Evolutionary conservation across 78 protist species (phyloP).

Genomic region (Thecamonas trahens): DNA sequence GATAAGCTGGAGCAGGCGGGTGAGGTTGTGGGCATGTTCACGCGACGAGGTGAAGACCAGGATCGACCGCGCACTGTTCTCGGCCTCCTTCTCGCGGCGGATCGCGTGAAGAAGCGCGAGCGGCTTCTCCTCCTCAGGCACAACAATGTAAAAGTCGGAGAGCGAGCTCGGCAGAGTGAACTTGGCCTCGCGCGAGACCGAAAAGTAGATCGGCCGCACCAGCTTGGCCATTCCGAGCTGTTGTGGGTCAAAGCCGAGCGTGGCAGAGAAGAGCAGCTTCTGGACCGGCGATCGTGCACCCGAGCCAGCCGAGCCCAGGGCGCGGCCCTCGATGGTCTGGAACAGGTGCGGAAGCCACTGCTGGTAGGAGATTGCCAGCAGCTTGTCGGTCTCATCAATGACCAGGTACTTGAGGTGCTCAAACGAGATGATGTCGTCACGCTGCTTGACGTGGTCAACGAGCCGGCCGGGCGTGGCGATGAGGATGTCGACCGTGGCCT

Average conservation of each 20-base stretch:
- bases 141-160: not conserved
- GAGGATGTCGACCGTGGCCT: not conserved
- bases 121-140: not conserved
- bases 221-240: slow-evolving; percentile 15
- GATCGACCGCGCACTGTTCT: no score
- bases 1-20: not conserved
- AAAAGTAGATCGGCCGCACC: not conserved
- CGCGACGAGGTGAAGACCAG: slow-evolving; percentile 1
- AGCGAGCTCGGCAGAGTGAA: slow-evolving; percentile 1
- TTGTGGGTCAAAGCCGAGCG: slow-evolving; percentile 32
- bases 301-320: no score
- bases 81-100: no score
- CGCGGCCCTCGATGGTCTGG: not conserved
- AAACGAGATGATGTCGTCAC: not conserved
- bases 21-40: not conserved
- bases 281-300: no score
- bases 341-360: not conserved
- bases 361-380: slow-evolving; percentile 23
- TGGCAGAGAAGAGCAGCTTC: slow-evolving; percentile 54
- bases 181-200: not conserved
- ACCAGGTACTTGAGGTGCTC: slow-evolving; percentile 20
- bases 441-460: slow-evolving; percentile 25
- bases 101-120: not conserved
- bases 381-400: slow-evolving; percentile 49
- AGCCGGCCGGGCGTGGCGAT: slow-evolving; percentile 42